Base-by-base conservation (phyloP, 1,284 basidiomycete species). In the Ustilago trichophora region DNA sequence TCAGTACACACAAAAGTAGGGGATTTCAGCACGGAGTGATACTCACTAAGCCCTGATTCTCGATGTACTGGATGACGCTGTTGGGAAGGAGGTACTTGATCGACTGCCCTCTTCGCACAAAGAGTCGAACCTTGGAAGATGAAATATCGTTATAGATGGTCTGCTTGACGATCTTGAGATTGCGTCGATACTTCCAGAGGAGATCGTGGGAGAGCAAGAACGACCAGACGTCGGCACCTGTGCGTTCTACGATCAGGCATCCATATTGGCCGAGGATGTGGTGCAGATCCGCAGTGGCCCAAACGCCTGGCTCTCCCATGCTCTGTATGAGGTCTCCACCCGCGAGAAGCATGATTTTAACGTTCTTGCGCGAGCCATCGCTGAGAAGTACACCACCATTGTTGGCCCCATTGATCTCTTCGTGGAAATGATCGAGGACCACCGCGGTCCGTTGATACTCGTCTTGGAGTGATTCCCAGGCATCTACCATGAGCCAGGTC, bases 141-240 rank as follows among this genome's bases (percentile, higher is more conserved):
- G 92, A 95, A 42, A 99, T 95, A 81, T 99, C 95, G 82, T 98
- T 98, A 83, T 98, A 93, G 73, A 98, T 98, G 49, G 97, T 87
- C 83, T 98, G 95, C 54, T 77, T 78, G 56, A 78, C 91, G 70
- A 98, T 88, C 80, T 93, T 89, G 68, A 98, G 93, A 82, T 98
- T 98, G 78, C 89, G 86, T 55, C 90, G 73, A 46, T 83, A 82
- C 71, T 84, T 82, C 78, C 85, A 86, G 12, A 86, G 76, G 24
- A 86, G 83, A 74, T 86, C 85, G 74, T 86, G 85, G 0, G 84
- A 85, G 21, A 86, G 82, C 18, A 86, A 65, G 82, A 86, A 86
- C 6, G 85, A 85, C 85, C 85, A 86, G 82, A 98, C 90, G 77
- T 93, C 93, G 7, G 93, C 91, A 18, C 95, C 94, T 4, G 93